phyloP scores from a whole-genome alignment of 345 rosid species.

The Hevea brasiliensis region DNA sequence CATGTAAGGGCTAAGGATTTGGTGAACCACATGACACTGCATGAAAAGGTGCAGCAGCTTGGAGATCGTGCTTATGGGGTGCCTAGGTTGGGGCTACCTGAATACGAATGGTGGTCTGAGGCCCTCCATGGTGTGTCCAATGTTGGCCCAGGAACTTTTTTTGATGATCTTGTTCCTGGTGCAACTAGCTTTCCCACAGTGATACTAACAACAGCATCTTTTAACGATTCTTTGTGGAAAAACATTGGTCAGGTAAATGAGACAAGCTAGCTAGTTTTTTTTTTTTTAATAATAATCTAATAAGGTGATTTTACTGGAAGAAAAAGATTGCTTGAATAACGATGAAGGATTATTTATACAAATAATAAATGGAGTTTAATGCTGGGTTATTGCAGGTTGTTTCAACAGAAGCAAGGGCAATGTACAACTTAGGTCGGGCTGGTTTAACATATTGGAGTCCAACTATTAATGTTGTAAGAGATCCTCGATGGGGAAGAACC shows the following conservation, averaged over 20 bases:
- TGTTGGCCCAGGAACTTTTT: slow-evolving; percentile 36
- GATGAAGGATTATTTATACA: no score
- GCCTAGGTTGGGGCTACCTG: slow-evolving; percentile 36
- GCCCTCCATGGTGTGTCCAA: slow-evolving; percentile 49
- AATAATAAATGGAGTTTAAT: neutral
- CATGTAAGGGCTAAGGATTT: slow-evolving; percentile 36
- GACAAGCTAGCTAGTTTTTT: no score
- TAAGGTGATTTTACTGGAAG: no score
- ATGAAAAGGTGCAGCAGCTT: slow-evolving; percentile 36
- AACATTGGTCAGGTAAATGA: slow-evolving; percentile 40
- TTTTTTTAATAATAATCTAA: no score
- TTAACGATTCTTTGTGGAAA: slow-evolving; percentile 45
- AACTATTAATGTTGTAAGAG: slow-evolving; percentile 42
- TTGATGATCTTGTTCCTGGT: slow-evolving; percentile 31
- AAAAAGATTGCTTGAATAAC: no score
- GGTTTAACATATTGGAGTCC: slow-evolving; percentile 53
- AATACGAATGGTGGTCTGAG: slow-evolving; percentile 54
- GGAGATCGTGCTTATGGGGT: slow-evolving; percentile 32
- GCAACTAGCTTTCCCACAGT: slow-evolving; percentile 49
- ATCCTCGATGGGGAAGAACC: slow-evolving; percentile 51
- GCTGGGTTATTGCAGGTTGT: slow-evolving; percentile 33
- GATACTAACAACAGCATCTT: slow-evolving; percentile 39
- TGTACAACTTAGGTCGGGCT: slow-evolving; percentile 48
- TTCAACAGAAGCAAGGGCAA: slow-evolving; percentile 53
- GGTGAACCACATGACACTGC: slow-evolving; percentile 31